Evolutionary conservation across 2,329 filamentous ascomycete genomes (phyloP), one percentile per base, ranked within the genome.

Genomic region (Harringtonia aguacate): DNA sequence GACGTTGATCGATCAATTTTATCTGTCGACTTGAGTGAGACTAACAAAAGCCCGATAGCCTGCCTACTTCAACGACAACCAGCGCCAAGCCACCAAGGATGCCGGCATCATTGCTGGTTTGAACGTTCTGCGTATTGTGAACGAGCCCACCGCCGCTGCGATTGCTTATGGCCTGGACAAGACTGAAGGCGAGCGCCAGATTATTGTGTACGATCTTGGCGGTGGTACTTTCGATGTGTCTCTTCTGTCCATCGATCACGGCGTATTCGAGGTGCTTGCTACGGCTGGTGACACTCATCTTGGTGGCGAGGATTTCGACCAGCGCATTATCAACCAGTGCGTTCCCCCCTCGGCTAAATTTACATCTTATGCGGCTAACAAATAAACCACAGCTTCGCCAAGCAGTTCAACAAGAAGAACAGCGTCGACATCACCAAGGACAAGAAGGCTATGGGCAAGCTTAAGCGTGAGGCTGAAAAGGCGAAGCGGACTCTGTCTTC

Each of bases 401-500:
- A 97, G 84, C 74, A 77, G 58, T 97, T 94, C 81, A 97, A 97
- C 83, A 95, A 95, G 84, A 92, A 95, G 79, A 78, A 95, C 75
- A 71, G 68, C 57, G 87, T 94, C 55, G 88, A 98, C 57, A 79
- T 97, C 63, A 85, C 81, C 70, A 94, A 94, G 76, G 88, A 97
- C 62, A 71, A 83, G 54, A 95, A 95, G 85, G 84, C 90, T 55
- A 97, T 97, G 89, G 87, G 89, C 72, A 98, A 97, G 75, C 80
- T 98, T 58, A 97, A 97, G 86, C 89, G 92, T 59, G 92, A 97
- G 70, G 90, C 92, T 56, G 92, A 98, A 70, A 95, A 95, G 81
- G 92, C 92, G 70, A 98, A 98, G 85, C 86, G 92, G 62, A 94
- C 89, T 57, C 82, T 98, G 46, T 95, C 86, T 61, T 92, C 86